Percentiles rank a stretch among this genome's conserved stretches.
Evolutionary conservation across 2,329 filamentous ascomycete species (phyloP).

Genomic region (Ilyonectria sp.): DNA sequence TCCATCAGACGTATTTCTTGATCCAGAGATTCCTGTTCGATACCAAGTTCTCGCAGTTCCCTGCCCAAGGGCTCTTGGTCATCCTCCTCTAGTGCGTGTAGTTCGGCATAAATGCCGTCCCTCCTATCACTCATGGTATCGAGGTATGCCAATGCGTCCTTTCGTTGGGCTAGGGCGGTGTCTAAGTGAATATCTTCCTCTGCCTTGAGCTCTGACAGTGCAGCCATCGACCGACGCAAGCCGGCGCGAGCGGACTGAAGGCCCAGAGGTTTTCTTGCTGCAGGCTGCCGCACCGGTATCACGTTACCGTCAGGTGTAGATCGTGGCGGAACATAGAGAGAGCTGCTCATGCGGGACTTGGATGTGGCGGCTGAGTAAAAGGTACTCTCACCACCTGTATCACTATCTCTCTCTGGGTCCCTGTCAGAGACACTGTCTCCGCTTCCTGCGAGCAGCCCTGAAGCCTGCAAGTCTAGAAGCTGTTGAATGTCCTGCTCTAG

Average conservation of each 20-base stretch:
- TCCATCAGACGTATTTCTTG: conserved; percentile 77
- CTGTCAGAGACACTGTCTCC: conserved; percentile 42
- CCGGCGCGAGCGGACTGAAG: conserved; percentile 76
- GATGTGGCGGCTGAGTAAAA: conserved; percentile 58
- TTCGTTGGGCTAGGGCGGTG: conserved; percentile 69
- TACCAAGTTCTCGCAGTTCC: conserved; percentile 72
- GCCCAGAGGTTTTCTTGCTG: conserved; percentile 63
- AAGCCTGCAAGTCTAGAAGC: conserved; percentile 65
- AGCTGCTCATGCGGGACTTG: conserved; percentile 57
- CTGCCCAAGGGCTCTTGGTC: conserved; percentile 71
- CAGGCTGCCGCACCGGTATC: conserved; percentile 74
- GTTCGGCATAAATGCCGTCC: conserved; percentile 65
- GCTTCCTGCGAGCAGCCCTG: conserved; percentile 58
- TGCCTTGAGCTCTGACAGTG: conserved; percentile 75
- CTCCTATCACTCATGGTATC: conserved; percentile 66
- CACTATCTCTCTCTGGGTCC: conserved; percentile 54
- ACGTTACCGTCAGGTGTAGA: conserved; percentile 63
- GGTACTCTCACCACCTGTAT: conserved; percentile 57
- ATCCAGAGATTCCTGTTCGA: conserved; percentile 69
- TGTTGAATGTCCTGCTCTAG: conserved; percentile 64
- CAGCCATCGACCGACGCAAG: conserved; percentile 74
- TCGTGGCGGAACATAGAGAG: conserved; percentile 54
- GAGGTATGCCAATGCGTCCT: conserved; percentile 71
- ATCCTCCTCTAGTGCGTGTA: conserved; percentile 68
- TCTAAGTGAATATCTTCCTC: conserved; percentile 77